phyloP scores from a whole-genome alignment of 148 eudicot species.

The Chenopodium quinoa region DNA sequence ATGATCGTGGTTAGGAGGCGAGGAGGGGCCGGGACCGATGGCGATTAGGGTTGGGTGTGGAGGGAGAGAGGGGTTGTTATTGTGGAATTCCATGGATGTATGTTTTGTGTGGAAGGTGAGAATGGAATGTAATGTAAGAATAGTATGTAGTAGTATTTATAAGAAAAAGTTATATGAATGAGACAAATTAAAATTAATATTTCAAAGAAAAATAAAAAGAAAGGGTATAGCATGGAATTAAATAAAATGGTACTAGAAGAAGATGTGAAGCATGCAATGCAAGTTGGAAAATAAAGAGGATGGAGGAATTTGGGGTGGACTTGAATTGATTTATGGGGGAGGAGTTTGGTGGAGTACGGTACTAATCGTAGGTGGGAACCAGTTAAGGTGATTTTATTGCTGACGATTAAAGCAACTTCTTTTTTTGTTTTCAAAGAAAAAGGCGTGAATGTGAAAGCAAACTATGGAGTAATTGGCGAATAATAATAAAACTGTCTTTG shows the following conservation, averaged over 20 bases:
- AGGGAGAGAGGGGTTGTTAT: neutral
- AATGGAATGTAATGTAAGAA: neutral
- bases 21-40: neutral
- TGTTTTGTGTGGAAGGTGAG: neutral
- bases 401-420: neutral
- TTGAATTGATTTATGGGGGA: neutral
- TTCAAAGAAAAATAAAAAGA: neutral
- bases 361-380: neutral
- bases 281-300: neutral
- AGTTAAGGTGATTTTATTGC: conserved; percentile 10
- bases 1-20: neutral
- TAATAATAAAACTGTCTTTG: too few relatives aligned
- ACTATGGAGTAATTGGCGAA: too few relatives aligned
- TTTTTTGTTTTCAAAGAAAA: too few relatives aligned
- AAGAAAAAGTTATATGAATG: conserved; percentile 1
- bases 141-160: neutral
- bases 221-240: neutral
- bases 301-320: conserved; percentile 10
- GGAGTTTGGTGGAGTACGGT: conserved; percentile 11
- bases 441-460: too few relatives aligned
- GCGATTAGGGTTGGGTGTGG: neutral
- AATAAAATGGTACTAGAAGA: neutral
- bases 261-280: conserved; percentile 3
- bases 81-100: conserved; percentile 9
- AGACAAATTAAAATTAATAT: neutral